A percentile compares a stretch with the other conserved stretches of the same genome.
These are phyloP conservation scores for Aciculoconidium aculeatum DNA, from an alignment of 805 yeast genomes.

Conservation along the genomic window DNA sequence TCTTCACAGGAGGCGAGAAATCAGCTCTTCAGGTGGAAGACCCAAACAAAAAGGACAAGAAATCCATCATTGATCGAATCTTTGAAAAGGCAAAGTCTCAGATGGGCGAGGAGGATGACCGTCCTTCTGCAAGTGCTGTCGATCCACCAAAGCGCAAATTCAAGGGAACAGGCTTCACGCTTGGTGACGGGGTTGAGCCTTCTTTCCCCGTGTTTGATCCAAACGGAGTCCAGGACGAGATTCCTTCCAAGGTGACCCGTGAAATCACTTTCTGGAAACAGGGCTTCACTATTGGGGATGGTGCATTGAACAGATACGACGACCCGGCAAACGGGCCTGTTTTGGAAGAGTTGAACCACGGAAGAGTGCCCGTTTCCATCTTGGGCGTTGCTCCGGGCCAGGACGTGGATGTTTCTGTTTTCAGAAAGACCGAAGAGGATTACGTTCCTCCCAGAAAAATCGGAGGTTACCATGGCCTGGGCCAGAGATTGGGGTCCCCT, in stretches of 20 bases:
- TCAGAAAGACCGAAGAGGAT: conserved; percentile 74
- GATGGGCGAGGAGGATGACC: conserved; percentile 32
- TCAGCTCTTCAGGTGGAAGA: conserved; percentile 77
- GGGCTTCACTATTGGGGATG: conserved; percentile 94
- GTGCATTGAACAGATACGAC: conserved; percentile 77
- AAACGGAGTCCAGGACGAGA: conserved; percentile 12
- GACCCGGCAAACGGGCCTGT: conserved; percentile 84
- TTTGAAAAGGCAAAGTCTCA: conserved; percentile 54
- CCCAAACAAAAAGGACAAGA: conserved; percentile 46
- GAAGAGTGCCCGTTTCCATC: conserved; percentile 83
- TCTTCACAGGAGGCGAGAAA: conserved; percentile 68
- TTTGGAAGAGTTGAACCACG: conserved; percentile 74
- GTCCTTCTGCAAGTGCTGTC: conserved; percentile 25
- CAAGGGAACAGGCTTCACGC: conserved; percentile 47
- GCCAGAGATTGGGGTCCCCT: conserved; percentile 85
- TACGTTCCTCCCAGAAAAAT: conserved; percentile 57
- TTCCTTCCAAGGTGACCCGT: conserved; percentile 54
- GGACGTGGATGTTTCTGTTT: conserved; percentile 88
- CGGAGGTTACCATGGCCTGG: conserved; percentile 73
- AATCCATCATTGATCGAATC: conserved; percentile 60
- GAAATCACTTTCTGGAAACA: conserved; percentile 93
- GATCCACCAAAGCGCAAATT: conserved; percentile 22
- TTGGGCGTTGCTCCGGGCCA: conserved; percentile 84
- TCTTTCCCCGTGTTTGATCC: conserved; percentile 33
- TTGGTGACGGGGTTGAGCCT: conserved; percentile 42